Evolutionary conservation across 148 eudicot species (phyloP).

Genomic region (Fagopyrum homotropicum): DNA sequence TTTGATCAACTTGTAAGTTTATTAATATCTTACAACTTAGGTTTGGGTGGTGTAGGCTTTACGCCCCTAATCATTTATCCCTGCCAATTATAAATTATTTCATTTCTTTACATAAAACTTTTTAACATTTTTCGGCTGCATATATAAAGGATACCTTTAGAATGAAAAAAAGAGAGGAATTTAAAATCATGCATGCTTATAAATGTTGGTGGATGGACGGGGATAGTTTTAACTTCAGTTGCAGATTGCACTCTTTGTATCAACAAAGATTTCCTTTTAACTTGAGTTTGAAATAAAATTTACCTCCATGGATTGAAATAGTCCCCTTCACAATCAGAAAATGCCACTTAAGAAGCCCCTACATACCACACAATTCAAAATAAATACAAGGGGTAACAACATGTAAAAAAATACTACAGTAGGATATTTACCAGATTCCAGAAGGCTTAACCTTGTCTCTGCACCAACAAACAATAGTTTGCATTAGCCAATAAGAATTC

Average conservation of each 20-base stretch:
- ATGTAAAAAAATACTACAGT: background rate
- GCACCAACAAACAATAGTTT: background rate
- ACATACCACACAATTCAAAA: background rate
- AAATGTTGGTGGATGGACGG: too few relatives aligned
- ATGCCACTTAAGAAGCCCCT: conserved; percentile 17
- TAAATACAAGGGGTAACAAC: background rate
- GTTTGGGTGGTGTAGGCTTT: too few relatives aligned
- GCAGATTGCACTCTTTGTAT: background rate
- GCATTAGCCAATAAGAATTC: background rate
- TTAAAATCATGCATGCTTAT: too few relatives aligned
- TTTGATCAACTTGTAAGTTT: too few relatives aligned
- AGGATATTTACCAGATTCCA: conserved; percentile 9
- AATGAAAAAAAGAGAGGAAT: too few relatives aligned
- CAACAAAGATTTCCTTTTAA: background rate
- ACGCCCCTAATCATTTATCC: too few relatives aligned
- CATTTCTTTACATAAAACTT: too few relatives aligned
- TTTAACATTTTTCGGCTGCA: too few relatives aligned
- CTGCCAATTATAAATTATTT: too few relatives aligned
- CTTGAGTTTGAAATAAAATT: background rate
- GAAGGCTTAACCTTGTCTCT: conserved; percentile 13
- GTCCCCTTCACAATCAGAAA: background rate
- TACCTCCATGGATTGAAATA: background rate
- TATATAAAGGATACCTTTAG: too few relatives aligned
- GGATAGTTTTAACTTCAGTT: too few relatives aligned
- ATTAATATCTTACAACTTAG: too few relatives aligned